Evolutionary conservation across 805 yeast genomes (phyloP).

Genomic region (Teunomyces barrocoloradensis): DNA sequence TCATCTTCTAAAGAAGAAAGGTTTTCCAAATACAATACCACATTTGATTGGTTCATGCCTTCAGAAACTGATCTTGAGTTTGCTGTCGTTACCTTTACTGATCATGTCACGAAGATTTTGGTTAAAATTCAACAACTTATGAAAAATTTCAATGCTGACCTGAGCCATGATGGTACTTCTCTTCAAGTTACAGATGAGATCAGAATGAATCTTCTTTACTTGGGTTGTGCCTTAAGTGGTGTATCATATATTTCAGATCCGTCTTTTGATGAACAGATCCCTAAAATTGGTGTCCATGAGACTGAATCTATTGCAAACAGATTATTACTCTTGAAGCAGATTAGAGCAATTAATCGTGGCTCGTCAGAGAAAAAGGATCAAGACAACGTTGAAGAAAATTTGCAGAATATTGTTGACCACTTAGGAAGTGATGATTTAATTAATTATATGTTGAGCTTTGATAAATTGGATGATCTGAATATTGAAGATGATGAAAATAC

Average conservation of each 20-base stretch:
- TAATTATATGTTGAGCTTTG: constrained; percentile 11
- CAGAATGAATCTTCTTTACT: constrained; percentile 51
- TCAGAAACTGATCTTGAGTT: constrained; percentile 49
- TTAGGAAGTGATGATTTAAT: constrained; percentile 14
- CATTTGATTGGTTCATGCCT: constrained; percentile 79
- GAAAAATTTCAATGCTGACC: constrained; percentile 18
- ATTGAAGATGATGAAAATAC: constrained; percentile 19
- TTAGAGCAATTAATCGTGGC: constrained; percentile 23
- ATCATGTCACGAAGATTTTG: constrained; percentile 44
- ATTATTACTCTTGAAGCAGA: constrained; percentile 29
- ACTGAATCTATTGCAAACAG: constrained; percentile 34
- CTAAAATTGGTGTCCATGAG: constrained; percentile 30
- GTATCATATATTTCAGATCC: constrained; percentile 73
- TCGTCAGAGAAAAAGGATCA: constrained; percentile 21
- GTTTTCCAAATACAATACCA: constrained; percentile 46
- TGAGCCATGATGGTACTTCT: constrained; percentile 13
- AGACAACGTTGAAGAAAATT: constrained; percentile 31
- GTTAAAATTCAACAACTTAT: constrained; percentile 38
- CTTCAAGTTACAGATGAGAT: constrained; percentile 50
- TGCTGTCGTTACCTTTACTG: constrained; percentile 59
- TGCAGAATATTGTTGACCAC: constrained; percentile 27
- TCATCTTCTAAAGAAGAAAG: constrained; percentile 56
- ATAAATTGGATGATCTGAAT: constrained; percentile 3
- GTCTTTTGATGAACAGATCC: constrained; percentile 50
- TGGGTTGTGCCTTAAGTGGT: constrained; percentile 67